Base-by-base conservation (phyloP, 2,329 filamentous ascomycete genomes). In the Diaporthe batatas region DNA sequence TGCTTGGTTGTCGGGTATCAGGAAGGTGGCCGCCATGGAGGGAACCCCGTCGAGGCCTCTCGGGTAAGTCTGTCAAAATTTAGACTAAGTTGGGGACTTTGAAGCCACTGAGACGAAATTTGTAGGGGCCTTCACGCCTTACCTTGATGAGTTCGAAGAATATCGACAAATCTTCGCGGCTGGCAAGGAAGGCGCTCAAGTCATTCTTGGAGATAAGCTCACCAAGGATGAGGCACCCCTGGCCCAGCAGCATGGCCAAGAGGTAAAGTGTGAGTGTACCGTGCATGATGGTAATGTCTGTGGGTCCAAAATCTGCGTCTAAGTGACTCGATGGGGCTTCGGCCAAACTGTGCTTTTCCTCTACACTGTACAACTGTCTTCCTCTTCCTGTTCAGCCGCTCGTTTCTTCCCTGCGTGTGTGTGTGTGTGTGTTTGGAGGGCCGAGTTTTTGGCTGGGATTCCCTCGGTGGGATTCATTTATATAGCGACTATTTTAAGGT, bases 1-100 rank as follows among this genome's bases (percentile, higher is more conserved):
- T 18, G 90, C 90, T 2, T 83, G 82, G 78, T 92, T 90, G 78
- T 83, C 85, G 2, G 91, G 91, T 0, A 88, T 90, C 75, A 93
- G 92, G 74, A 86, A 84, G 2, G 86, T 87, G 44, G 86, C 81
- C 62, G 86, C 85, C 23, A 80, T 75, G 44, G 78, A 85, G 8
- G 85, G 85, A 12, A 87, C 75, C 71, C 86, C 81, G 6, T 86
- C 77, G 2, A 87, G 75, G 44, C 86, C 79, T 23, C 85, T 80
- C 3, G 85, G 85, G 69, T 85, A 85, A 21, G 42, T 10, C 58
- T 64, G 7, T 14, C 5, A 11, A 6, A 47, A n/a, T n/a, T n/a
- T n/a, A n/a, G 2, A 21, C 7, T 5, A n/a, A 64, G 25, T 49
- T 18, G 44, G 39, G 7, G 7, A 32, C 3, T 6, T 8, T 21